Evolutionary conservation across 352 stramenopile genomes (phyloP).

Genomic region (Aphanomyces invadans): DNA sequence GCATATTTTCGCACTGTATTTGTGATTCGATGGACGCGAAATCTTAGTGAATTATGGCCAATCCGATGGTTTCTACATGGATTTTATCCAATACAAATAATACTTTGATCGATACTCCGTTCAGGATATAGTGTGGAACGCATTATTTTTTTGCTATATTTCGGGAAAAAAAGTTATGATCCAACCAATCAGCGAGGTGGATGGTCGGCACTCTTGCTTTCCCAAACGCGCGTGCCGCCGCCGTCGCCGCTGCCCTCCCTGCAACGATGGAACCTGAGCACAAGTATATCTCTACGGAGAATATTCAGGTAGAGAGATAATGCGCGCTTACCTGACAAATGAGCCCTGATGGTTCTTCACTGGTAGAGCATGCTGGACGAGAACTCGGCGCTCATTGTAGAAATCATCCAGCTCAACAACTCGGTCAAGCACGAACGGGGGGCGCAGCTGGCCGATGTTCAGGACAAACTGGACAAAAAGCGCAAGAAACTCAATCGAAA

Average conservation of each 20-base stretch:
- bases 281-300: slow-evolving; percentile 71
- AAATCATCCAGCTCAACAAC: slow-evolving; percentile 85
- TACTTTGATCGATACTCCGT: no score
- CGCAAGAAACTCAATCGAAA: slow-evolving; percentile 86
- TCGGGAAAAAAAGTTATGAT: no score
- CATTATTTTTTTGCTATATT: no score
- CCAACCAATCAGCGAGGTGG: not conserved
- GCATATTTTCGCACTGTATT: no score
- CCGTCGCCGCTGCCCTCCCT: not conserved
- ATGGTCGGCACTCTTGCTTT: not conserved
- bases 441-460: slow-evolving; percentile 61
- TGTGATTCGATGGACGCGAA: no score
- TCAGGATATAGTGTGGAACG: no score
- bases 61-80: no score
- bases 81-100: no score
- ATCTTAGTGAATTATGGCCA: no score
- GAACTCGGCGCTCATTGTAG: slow-evolving; percentile 79
- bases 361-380: slow-evolving; percentile 75
- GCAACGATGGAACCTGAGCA: slow-evolving; percentile 36
- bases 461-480: slow-evolving; percentile 84
- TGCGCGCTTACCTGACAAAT: not conserved
- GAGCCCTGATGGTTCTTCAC: not conserved
- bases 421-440: slow-evolving; percentile 81
- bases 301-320: slow-evolving; percentile 55
- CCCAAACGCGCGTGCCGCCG: not conserved